Evolutionary conservation across 1,139 yeast species (phyloP), one percentile per base, ranked within the genome.

Genomic region (Insectozyma bohioensis): DNA sequence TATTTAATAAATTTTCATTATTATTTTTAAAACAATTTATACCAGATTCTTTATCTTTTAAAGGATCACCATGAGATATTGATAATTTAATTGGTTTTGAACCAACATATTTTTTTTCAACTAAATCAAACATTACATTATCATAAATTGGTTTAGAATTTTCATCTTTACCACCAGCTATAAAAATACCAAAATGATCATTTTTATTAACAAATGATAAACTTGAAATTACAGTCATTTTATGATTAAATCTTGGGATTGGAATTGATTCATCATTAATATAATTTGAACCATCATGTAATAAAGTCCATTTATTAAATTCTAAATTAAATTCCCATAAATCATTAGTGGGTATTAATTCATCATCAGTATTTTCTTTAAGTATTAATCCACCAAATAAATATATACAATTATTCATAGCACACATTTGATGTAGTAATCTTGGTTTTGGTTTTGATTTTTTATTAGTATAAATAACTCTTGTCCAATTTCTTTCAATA

Each of bases 281-380:
- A 36, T 43, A 47, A 24, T 47, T 50, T 11, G 41, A 12, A 2
- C 73, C 78, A 37, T 62, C 69, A 37, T 70, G 70, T 3, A 78
- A 52, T 32, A 75, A 63, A 1, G 50, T 53, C 88, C 90, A 82
- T 12, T 53, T 51, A 32, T 62, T 63, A 2, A 67, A 54, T 25
- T 64, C 70, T 28, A 79, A 54, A 50, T 80, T 72, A 42, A 80
- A 75, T 42, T 70, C 72, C 90, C 92, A 84, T 14, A 81, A 54
- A 43, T 83, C 92, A 45, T 80, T 80, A 12, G 69, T 47, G 0
- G 84, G 75, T 2, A 60, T 57, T 14, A 80, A 52, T 5, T 29
- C 24, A 11, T 21, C 22, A 17, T 33, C 30, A 12, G 39, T 43
- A 6, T 31, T 20, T 20, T 26, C 18, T 25, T 20, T 16, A 13